Base-by-base conservation (phyloP, 2,329 filamentous ascomycete species). In the Xylaria sp. region DNA sequence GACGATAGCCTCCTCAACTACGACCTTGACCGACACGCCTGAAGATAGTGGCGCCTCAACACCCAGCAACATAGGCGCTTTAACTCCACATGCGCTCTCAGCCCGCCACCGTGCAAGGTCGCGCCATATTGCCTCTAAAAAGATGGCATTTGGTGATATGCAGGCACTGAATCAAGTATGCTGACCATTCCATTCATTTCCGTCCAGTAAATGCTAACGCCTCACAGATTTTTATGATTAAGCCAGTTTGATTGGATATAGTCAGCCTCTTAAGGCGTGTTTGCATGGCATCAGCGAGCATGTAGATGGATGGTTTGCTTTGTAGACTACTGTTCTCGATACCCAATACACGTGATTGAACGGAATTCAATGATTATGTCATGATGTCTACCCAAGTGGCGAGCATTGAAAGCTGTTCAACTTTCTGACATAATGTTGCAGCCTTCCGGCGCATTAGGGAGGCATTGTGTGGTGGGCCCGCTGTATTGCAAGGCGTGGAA, bases 51-150 rank as follows among this genome's bases (percentile, higher is more conserved):
- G 78, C 38, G 75, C 76, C 7, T 80, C 81, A 28, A 81, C 79
- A 23, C 80, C 81, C 6, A 78, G 77, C 0, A 82, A 80, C 28
- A 82, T 83, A 57, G 82, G 81, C 62, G 83, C 80, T 54, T 83
- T 83, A 33, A 85, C 82, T 36, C 84, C 84, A 66, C 82, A 79
- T 68, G 81, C 80, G 78, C 81, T 85, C 69, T 83, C 86, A 31
- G 89, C 86, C 58, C 87, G 93, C 71, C 92, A 94, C 78, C 87
- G 92, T 63, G 89, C 94, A 56, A 86, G 95, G 71, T 89, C 92
- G 73, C 87, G 93, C 68, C 93, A 94, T 80, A 97, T 98, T 76
- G 91, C 91, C 65, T 93, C 96, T 75, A 98, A 98, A 84, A 90
- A 89, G 75, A 88, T 91, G 83, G 94, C 94, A 2, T 87, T 94